Percentiles rank a stretch among this genome's conserved stretches.
These are phyloP conservation scores for Euclidium syriacum DNA, from an alignment of 345 rosid genomes.

Conservation along the genomic window DNA sequence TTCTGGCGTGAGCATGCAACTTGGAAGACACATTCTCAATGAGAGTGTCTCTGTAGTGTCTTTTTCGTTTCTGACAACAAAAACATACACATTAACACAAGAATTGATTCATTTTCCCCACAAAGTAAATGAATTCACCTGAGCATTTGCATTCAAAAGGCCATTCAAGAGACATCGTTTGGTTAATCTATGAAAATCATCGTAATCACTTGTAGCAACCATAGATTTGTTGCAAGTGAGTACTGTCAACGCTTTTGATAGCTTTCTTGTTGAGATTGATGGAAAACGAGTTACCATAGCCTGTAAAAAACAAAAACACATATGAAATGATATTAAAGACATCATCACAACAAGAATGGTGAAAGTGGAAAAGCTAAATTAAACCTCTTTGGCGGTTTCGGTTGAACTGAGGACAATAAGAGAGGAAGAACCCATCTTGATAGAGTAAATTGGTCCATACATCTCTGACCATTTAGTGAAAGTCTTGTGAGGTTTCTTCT, in stretches of 20 bases:
- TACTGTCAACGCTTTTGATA: constrained; percentile 59
- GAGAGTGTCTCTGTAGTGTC: constrained; percentile 54
- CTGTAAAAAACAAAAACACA: constrained; percentile 35
- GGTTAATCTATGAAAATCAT: constrained; percentile 61
- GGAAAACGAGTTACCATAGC: constrained; percentile 81
- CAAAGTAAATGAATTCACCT: constrained; percentile 41
- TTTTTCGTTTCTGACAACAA: constrained; percentile 46
- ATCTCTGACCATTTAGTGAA: constrained; percentile 76
- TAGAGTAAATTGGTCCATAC: constrained; percentile 78
- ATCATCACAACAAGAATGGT: not conserved
- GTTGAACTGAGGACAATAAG: constrained; percentile 62
- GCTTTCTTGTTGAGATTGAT: constrained; percentile 72
- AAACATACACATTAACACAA: not conserved
- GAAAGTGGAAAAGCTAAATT: no score
- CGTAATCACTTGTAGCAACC: constrained; percentile 89
- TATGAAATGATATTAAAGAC: no score
- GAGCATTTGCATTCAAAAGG: constrained; percentile 64
- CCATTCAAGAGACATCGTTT: constrained; percentile 53
- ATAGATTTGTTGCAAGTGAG: constrained; percentile 65
- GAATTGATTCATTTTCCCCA: not conserved
- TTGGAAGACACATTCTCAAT: constrained; percentile 44
- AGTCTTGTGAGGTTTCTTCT: constrained; percentile 88
- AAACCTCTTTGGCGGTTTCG: constrained; percentile 83
- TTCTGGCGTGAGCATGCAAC: constrained; percentile 36
- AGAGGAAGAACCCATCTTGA: constrained; percentile 60